Conservation (phyloP, 495 filamentous ascomycete genomes). For the Penicillium atrosanguineum region DNA sequence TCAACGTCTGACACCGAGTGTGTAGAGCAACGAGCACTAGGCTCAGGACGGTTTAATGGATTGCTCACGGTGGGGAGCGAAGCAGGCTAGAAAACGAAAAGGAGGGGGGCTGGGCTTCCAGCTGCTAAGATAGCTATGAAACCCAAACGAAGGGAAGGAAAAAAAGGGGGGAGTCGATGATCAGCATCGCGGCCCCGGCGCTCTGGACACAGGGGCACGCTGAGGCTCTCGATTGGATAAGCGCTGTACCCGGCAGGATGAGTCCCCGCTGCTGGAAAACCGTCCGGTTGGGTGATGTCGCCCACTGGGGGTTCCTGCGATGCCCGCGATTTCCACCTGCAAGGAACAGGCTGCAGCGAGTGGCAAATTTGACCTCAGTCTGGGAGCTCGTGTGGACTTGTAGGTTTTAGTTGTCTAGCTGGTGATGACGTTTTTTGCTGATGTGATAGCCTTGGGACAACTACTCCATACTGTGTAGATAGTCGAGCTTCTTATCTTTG, state of each 20-base stretch:
- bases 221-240: constrained; percentile 11
- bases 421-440: background rate
- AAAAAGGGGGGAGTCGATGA: background rate
- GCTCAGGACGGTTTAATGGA: background rate
- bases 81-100: background rate
- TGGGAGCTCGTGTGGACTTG: background rate
- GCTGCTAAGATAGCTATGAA: background rate
- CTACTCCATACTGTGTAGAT: background rate
- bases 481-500: background rate
- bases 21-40: constrained; percentile 11
- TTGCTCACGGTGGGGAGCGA: background rate
- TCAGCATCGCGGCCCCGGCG: background rate
- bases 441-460: background rate
- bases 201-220: background rate
- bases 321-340: constrained; percentile 15
- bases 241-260: constrained; percentile 19
- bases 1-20: constrained; percentile 17
- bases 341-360: constrained; percentile 22
- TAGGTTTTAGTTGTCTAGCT: background rate
- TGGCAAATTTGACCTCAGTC: constrained; percentile 11
- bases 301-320: constrained; percentile 16
- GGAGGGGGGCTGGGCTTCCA: background rate
- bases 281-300: constrained; percentile 22
- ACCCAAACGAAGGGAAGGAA: background rate
- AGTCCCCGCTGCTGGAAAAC: constrained; percentile 15